Conservation (phyloP, 1,139 yeast genomes). For the Kurtzmaniella quercitrusa region DNA sequence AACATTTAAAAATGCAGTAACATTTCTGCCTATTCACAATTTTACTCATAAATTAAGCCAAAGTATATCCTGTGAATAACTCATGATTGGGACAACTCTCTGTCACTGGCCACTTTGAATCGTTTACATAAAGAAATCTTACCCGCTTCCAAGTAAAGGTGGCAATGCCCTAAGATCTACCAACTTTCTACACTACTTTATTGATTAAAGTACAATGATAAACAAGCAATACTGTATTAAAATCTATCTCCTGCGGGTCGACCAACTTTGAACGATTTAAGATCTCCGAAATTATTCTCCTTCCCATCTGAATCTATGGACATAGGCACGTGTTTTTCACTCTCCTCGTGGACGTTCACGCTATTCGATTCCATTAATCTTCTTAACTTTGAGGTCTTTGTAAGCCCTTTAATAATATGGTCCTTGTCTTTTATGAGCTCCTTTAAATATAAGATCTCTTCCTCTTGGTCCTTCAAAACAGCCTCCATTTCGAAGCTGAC, state of each 20-base stretch:
- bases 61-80: no score
- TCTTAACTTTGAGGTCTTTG: conserved; percentile 53
- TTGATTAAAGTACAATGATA: no score
- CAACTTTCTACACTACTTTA: no score
- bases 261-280: conserved; percentile 5
- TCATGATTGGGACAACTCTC: no score
- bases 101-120: no score
- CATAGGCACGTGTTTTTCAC: not conserved
- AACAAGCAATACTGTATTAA: not conserved
- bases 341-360: conserved; percentile 9
- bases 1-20: no score
- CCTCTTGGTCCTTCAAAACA: conserved; percentile 56
- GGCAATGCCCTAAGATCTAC: no score
- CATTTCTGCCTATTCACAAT: no score
- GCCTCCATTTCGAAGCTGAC: conserved; percentile 12
- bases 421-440: conserved; percentile 66
- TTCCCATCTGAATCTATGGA: conserved; percentile 1
- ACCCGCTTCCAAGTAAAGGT: no score
- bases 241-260: not conserved
- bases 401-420: conserved; percentile 70
- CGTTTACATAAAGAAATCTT: no score
- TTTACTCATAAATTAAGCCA: no score
- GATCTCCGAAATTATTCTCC: conserved; percentile 6
- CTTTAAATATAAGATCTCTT: conserved; percentile 63
- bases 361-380: conserved; percentile 38